These are phyloP conservation scores for Capsella bursapastoris DNA, from an alignment of 345 rosid species.

Conservation along the genomic window DNA sequence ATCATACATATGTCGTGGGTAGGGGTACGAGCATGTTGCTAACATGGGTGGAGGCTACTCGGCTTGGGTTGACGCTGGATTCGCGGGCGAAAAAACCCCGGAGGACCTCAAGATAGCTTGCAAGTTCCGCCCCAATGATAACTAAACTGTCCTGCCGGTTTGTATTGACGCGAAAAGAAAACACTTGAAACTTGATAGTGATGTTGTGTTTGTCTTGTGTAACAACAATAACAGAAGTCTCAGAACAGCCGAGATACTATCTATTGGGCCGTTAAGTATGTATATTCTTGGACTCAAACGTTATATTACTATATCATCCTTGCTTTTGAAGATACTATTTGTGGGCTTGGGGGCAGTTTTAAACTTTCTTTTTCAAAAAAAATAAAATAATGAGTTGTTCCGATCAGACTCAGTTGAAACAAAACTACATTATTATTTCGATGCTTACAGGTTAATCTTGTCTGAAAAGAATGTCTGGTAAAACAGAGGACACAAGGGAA, in stretches of 20 bases:
- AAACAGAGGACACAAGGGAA: constrained; percentile 16
- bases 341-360: too few relatives aligned
- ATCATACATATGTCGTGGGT: neutral
- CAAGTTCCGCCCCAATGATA: constrained; percentile 44
- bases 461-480: constrained; percentile 1
- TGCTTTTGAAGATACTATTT: too few relatives aligned
- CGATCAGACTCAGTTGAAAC: too few relatives aligned
- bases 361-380: too few relatives aligned
- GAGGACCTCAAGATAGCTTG: constrained; percentile 55
- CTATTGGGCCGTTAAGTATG: neutral
- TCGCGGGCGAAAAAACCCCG: constrained; percentile 46
- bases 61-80: constrained; percentile 54
- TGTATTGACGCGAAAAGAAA: neutral
- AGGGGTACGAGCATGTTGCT: constrained; percentile 51
- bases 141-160: neutral
- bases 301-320: neutral
- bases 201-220: neutral
- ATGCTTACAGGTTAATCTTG: too few relatives aligned
- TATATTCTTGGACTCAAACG: neutral
- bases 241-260: neutral
- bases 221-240: neutral
- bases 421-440: too few relatives aligned
- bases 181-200: neutral
- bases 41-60: constrained; percentile 61
- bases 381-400: too few relatives aligned